Evolutionary conservation across 108 stramenopile genomes (phyloP).

Genomic region (Schizochytrium sp.): DNA sequence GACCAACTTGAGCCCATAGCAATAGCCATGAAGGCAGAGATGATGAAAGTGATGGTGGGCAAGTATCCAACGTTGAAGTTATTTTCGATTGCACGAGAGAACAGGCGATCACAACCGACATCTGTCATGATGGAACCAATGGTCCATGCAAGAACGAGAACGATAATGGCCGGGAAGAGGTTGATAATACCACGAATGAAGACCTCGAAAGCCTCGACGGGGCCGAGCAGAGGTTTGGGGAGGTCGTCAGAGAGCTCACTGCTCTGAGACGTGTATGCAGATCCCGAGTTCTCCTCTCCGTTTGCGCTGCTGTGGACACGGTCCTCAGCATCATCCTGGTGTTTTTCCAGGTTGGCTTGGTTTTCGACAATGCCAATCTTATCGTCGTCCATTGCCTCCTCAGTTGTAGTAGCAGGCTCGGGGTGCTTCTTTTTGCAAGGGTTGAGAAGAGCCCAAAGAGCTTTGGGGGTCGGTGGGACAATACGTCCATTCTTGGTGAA

Average conservation of each 20-base stretch:
- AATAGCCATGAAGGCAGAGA: conserved; percentile 79
- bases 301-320: neutral
- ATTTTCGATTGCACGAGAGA: conserved; percentile 67
- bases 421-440: neutral
- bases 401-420: neutral
- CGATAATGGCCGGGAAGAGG: conserved; percentile 71
- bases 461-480: neutral
- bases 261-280: neutral
- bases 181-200: conserved; percentile 74
- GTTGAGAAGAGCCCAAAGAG: neutral
- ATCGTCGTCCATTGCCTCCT: neutral
- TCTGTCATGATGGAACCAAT: conserved; percentile 76
- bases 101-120: conserved; percentile 77
- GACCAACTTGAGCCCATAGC: conserved; percentile 83
- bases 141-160: conserved; percentile 78
- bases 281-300: too few species aligned
- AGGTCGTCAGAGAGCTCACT: neutral
- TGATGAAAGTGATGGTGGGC: conserved; percentile 78
- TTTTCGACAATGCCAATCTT: neutral
- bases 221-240: conserved; percentile 63
- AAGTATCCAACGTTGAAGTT: conserved; percentile 70
- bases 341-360: conserved; percentile 17
- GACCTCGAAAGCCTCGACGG: conserved; percentile 70
- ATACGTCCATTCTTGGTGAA: conserved; percentile 67
- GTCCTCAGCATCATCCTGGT: neutral